phyloP scores from a whole-genome alignment of 2,329 filamentous ascomycete species.

The Clonostachys sp. region DNA sequence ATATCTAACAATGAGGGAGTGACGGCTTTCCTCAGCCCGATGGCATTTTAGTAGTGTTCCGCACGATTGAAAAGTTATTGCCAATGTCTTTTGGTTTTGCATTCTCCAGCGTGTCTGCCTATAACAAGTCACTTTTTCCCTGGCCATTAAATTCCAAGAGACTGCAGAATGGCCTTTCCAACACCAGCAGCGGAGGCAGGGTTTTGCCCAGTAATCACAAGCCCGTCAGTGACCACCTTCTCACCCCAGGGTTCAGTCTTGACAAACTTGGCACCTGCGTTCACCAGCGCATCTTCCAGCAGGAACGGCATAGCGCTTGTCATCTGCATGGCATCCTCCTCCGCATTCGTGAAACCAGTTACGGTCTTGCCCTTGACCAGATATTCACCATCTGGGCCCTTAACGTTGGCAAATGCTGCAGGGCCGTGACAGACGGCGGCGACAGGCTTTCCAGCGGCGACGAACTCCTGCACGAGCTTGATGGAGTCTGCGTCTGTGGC shows the following conservation, averaged over 20 bases:
- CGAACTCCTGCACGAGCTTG: conserved; percentile 59
- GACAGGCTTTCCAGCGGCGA: conserved; percentile 55
- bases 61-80: too few species aligned
- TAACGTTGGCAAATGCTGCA: conserved; percentile 55
- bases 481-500: conserved; percentile 50
- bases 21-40: too few species aligned
- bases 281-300: conserved; percentile 50
- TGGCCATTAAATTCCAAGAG: conserved; percentile 20
- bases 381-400: conserved; percentile 39
- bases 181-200: conserved; percentile 45
- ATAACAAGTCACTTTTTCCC: too few species aligned
- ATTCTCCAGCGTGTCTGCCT: too few species aligned
- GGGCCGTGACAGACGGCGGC: conserved; percentile 68
- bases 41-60: too few species aligned
- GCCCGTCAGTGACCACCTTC: conserved; percentile 45
- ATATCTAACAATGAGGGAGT: too few species aligned
- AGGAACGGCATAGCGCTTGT: conserved; percentile 52
- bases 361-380: conserved; percentile 52
- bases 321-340: conserved; percentile 40
- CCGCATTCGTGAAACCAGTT: conserved; percentile 60
- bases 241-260: conserved; percentile 49
- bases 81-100: too few species aligned
- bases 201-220: conserved; percentile 55
- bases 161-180: conserved; percentile 46
- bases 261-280: conserved; percentile 48